Evolutionary conservation across 2,329 filamentous ascomycete species (phyloP), one percentile per base, ranked within the genome.

Genomic region (Ophiocordyceps robertsii): DNA sequence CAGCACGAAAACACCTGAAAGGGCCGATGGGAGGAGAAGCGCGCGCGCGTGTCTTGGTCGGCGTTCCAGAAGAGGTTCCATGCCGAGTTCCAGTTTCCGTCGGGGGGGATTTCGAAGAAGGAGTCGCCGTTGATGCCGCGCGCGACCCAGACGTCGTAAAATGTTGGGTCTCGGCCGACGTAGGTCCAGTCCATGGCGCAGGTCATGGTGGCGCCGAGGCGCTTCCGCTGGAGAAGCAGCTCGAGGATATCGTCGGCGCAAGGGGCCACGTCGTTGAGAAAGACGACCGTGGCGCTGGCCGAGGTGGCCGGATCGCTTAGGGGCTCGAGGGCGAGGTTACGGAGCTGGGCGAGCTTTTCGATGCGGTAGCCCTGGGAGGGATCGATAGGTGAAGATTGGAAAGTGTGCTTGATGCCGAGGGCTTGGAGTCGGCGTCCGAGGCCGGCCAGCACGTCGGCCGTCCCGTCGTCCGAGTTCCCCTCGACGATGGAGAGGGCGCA

Each of bases 1-100:
- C 75, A 79, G 53, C 76, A 80, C 1, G 73, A 55, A 45, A 75
- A 79, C 0, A 77, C 75, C 52, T 78, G 76, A 45, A 78, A 71
- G 1, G 75, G 73, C n/a, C 57, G 54, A 21, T 59, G 53, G 0
- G 46, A 46, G 0, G 46, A 38, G 42, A 65, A 66, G 3, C 65
- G 56, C 2, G 45, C 38, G 8, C 49, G 56, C 3, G 66, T 55
- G 0, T 51, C n/a, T n/a, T n/a, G 53, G 0, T 54, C 51, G 27
- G 73, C 62, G 48, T 71, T 70, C 64, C 67, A 72, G 49, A 80
- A 77, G 3, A 77, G 56, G 41, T 73, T 63, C 62, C 65, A 65
- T 0, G 68, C 65, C 11, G 52, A 58, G 29, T 69, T 50, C 71
- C 70, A 77, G 46, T 56, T 68, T 0, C 68, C 69, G 37, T 70